A percentile compares a stretch with the other conserved stretches of the same genome.
phyloP scores from a whole-genome alignment of 2,329 filamentous ascomycete species.

The Coccinonectria pachysandricola region DNA sequence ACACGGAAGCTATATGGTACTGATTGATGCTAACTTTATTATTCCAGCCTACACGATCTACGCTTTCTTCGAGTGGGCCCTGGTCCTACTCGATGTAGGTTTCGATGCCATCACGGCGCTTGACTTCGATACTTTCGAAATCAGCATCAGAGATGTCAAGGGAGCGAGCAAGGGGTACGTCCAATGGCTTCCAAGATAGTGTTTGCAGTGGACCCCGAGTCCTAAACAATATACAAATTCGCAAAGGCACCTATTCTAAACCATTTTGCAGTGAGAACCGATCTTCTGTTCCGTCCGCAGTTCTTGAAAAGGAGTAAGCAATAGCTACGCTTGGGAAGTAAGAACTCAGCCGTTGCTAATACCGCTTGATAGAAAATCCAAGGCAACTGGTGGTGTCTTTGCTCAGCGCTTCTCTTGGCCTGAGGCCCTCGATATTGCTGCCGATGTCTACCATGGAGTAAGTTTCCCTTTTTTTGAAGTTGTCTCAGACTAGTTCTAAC shows the following conservation, averaged over 20 bases:
- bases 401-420: conserved; percentile 61
- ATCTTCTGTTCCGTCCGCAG: conserved; percentile 36
- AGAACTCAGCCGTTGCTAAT: conserved; percentile 10
- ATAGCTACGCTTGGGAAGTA: background rate
- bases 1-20: too few species aligned
- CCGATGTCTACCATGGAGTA: conserved; percentile 88
- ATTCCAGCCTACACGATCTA: conserved; percentile 84
- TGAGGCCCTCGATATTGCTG: conserved; percentile 67
- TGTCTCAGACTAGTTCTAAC: too few species aligned
- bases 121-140: conserved; percentile 82
- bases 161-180: conserved; percentile 97
- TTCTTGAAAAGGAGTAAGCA: conserved; percentile 66
- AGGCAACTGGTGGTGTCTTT: conserved; percentile 60
- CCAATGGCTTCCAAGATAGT: conserved; percentile 84
- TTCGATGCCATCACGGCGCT: conserved; percentile 92
- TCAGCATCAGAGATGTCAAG: conserved; percentile 81
- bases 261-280: conserved; percentile 34
- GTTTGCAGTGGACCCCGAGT: conserved; percentile 23
- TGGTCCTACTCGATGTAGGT: conserved; percentile 88
- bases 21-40: too few species aligned
- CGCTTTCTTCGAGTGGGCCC: conserved; percentile 93
- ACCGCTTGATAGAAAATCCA: conserved; percentile 53
- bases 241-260: conserved; percentile 29
- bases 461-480: too few species aligned
- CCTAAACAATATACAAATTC: conserved; percentile 19